A percentile compares a stretch with the other conserved stretches of the same genome.
Evolutionary conservation across 768 basidiomycete genomes (phyloP).

Genomic region (Rubroboletus satanas): DNA sequence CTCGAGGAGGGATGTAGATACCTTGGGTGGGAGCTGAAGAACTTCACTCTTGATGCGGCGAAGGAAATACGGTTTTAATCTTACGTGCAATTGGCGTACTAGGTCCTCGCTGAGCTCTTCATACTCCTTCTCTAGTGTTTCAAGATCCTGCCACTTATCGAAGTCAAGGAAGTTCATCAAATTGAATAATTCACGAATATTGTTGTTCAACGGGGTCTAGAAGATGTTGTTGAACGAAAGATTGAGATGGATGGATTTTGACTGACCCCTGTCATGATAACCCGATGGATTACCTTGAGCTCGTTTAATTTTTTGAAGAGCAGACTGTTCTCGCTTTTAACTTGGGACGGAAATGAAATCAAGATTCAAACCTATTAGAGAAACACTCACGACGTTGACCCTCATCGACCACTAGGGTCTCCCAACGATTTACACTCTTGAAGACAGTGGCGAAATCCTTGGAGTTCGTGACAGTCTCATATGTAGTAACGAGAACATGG

Average conservation of each 20-base stretch:
- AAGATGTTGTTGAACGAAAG: not conserved
- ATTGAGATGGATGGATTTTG: not conserved
- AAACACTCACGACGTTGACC: slow-evolving; percentile 74
- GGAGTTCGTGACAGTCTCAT: slow-evolving; percentile 70
- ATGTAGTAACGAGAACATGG: slow-evolving; percentile 91
- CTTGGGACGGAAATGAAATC: slow-evolving; percentile 38
- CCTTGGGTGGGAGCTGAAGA: slow-evolving; percentile 88
- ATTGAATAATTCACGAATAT: slow-evolving; percentile 94
- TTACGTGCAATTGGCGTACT: slow-evolving; percentile 72
- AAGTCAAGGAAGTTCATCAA: slow-evolving; percentile 95
- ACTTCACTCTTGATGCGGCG: slow-evolving; percentile 93
- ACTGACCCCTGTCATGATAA: slow-evolving; percentile 85
- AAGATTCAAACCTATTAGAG: not conserved
- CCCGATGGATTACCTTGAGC: slow-evolving; percentile 70
- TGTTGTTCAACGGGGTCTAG: slow-evolving; percentile 94
- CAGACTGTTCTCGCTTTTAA: slow-evolving; percentile 77
- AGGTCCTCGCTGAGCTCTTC: slow-evolving; percentile 76
- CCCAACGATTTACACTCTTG: slow-evolving; percentile 85
- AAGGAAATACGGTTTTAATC: slow-evolving; percentile 86
- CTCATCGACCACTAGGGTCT: slow-evolving; percentile 90
- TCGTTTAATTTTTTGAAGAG: slow-evolving; percentile 82
- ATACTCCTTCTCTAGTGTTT: slow-evolving; percentile 68
- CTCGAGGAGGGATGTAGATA: slow-evolving; percentile 25
- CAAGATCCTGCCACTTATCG: slow-evolving; percentile 68
- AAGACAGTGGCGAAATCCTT: slow-evolving; percentile 75